Conservation (phyloP, 352 stramenopile species). For the Phytopythium oedochilum region DNA sequence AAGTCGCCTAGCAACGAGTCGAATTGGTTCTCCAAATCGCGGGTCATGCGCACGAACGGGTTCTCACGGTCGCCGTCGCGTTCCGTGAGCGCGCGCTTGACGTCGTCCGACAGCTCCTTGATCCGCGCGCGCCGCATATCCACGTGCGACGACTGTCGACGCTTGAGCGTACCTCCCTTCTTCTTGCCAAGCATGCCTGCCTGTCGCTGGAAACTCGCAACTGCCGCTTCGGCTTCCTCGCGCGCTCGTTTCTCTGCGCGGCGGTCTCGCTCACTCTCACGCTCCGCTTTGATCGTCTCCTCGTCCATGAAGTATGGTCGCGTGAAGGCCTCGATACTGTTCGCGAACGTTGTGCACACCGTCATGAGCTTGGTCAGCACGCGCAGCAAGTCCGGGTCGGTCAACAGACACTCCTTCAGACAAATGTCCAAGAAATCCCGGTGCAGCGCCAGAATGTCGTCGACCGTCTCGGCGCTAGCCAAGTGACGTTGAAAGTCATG, state of each 20-base stretch:
- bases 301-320: constrained; percentile 79
- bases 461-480: constrained; percentile 76
- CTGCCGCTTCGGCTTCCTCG: constrained; percentile 70
- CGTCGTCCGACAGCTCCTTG: constrained; percentile 75
- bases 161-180: constrained; percentile 48
- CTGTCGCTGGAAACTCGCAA: constrained; percentile 58
- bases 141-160: constrained; percentile 65
- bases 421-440: constrained; percentile 95
- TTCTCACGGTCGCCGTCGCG: constrained; percentile 65
- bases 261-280: constrained; percentile 68
- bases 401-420: constrained; percentile 97
- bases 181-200: constrained; percentile 41
- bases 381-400: constrained; percentile 92
- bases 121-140: constrained; percentile 78
- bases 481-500: constrained; percentile 88
- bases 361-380: constrained; percentile 96
- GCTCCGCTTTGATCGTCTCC: constrained; percentile 81
- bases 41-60: constrained; percentile 70
- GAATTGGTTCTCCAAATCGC: constrained; percentile 83
- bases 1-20: constrained; percentile 85
- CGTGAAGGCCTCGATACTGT: constrained; percentile 92
- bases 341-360: constrained; percentile 93
- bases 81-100: constrained; percentile 67
- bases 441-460: constrained; percentile 94
- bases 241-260: constrained; percentile 75